These are phyloP conservation scores for Suhomyces guaymorum DNA, from an alignment of 1,139 yeast species.

Conservation along the genomic window DNA sequence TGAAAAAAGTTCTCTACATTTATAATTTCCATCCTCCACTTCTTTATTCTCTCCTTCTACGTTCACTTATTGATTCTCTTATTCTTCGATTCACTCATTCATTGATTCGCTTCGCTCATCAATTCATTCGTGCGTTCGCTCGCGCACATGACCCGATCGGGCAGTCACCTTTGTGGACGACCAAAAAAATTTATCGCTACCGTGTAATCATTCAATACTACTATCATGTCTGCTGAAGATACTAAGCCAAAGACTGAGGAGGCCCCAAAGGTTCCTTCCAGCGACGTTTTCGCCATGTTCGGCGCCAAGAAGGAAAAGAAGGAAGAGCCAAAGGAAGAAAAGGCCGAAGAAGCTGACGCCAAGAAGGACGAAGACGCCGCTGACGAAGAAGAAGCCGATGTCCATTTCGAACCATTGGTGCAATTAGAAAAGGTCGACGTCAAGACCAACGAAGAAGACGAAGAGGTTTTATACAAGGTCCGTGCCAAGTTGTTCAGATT, in stretches of 20 bases:
- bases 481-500: slow-evolving; percentile 95
- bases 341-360: slow-evolving; percentile 31
- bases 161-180: slow-evolving; percentile 1
- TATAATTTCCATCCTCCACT: too few relatives aligned
- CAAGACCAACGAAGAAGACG: slow-evolving; percentile 95
- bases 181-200: slow-evolving; percentile 3
- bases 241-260: slow-evolving; percentile 31
- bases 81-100: too few relatives aligned
- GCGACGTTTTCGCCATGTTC: slow-evolving; percentile 86
- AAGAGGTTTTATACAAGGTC: slow-evolving; percentile 82
- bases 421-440: slow-evolving; percentile 94
- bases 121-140: too few relatives aligned
- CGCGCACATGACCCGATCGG: neutral
- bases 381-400: slow-evolving; percentile 88
- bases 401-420: slow-evolving; percentile 95
- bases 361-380: slow-evolving; percentile 57
- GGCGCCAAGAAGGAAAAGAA: slow-evolving; percentile 77
- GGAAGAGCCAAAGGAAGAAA: slow-evolving; percentile 43
- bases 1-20: too few relatives aligned
- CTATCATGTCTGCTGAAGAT: slow-evolving; percentile 41
- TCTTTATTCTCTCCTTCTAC: too few relatives aligned
- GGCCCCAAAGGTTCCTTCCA: slow-evolving; percentile 57
- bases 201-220: neutral
- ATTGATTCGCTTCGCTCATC: too few relatives aligned
- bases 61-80: too few relatives aligned